These are phyloP conservation scores for Vickermania ingenoplastis DNA, from an alignment of 208 protist genomes.

Conservation along the genomic window DNA sequence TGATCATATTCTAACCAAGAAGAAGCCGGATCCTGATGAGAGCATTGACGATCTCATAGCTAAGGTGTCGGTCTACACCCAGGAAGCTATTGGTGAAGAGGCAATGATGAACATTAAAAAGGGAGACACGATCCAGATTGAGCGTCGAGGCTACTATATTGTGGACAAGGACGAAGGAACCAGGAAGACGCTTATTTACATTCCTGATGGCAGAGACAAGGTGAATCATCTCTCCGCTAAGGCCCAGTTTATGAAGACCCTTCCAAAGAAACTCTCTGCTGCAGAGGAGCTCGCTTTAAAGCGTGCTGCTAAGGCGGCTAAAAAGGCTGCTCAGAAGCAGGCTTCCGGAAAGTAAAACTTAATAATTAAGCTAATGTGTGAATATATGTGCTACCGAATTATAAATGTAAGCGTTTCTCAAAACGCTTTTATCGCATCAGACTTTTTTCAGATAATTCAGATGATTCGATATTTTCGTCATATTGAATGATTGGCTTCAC, in stretches of 20 bases:
- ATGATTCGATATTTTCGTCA: no score
- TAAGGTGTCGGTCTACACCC: constrained; percentile 66
- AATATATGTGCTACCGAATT: no score
- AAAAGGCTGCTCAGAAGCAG: constrained; percentile 76
- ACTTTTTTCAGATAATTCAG: no score
- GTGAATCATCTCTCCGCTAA: constrained; percentile 87
- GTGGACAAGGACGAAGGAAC: constrained; percentile 64
- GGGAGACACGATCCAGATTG: constrained; percentile 94
- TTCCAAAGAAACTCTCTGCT: constrained; percentile 45
- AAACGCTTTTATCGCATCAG: no score
- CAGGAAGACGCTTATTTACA: constrained; percentile 66
- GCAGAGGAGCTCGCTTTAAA: constrained; percentile 78
- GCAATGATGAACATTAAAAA: constrained; percentile 80
- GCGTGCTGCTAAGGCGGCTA: constrained; percentile 74
- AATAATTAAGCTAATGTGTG: not conserved
- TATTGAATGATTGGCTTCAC: no score
- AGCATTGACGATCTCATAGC: constrained; percentile 91
- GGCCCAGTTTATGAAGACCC: constrained; percentile 81
- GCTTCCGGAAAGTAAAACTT: constrained; percentile 22
- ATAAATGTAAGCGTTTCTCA: no score
- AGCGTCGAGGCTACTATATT: constrained; percentile 98
- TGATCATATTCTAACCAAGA: constrained; percentile 96
- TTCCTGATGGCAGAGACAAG: constrained; percentile 86
- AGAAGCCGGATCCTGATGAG: constrained; percentile 93
- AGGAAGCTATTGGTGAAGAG: constrained; percentile 81